Conservation (phyloP, 2,329 filamentous ascomycete genomes). For the Hymenoscyphus occultus region DNA sequence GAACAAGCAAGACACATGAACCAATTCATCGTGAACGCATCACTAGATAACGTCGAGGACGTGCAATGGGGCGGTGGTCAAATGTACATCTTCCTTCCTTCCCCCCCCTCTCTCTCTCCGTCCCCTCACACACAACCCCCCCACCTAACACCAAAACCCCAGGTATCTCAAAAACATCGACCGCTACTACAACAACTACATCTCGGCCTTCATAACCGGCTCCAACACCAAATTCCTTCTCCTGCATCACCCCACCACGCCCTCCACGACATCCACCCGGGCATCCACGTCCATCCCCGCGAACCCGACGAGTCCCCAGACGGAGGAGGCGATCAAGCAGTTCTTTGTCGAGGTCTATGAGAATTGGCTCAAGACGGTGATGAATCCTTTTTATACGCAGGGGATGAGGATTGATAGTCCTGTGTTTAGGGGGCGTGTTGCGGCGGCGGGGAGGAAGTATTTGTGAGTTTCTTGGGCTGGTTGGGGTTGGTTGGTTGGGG, state of each 20-base stretch:
- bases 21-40: conserved; percentile 94
- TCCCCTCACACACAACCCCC: too few species aligned
- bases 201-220: conserved; percentile 88
- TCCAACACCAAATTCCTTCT: conserved; percentile 82
- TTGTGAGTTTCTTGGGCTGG: conserved; percentile 39
- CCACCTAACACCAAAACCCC: not conserved
- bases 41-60: conserved; percentile 92
- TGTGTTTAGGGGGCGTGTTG: conserved; percentile 78
- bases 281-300: conserved; percentile 70
- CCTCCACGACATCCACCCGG: conserved; percentile 46
- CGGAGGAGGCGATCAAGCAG: conserved; percentile 90
- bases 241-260: conserved; percentile 72
- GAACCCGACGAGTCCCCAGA: conserved; percentile 84
- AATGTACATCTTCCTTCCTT: conserved; percentile 56
- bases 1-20: conserved; percentile 91
- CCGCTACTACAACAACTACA: conserved; percentile 93
- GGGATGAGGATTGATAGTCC: conserved; percentile 85
- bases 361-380: conserved; percentile 92
- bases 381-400: conserved; percentile 91
- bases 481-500: too few species aligned
- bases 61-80: conserved; percentile 87
- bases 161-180: conserved; percentile 97
- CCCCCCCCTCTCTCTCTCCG: too few species aligned
- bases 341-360: conserved; percentile 97
- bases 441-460: conserved; percentile 89